Base-by-base conservation (phyloP, 768 basidiomycete genomes). In the Melanogaster broomeanus region DNA sequence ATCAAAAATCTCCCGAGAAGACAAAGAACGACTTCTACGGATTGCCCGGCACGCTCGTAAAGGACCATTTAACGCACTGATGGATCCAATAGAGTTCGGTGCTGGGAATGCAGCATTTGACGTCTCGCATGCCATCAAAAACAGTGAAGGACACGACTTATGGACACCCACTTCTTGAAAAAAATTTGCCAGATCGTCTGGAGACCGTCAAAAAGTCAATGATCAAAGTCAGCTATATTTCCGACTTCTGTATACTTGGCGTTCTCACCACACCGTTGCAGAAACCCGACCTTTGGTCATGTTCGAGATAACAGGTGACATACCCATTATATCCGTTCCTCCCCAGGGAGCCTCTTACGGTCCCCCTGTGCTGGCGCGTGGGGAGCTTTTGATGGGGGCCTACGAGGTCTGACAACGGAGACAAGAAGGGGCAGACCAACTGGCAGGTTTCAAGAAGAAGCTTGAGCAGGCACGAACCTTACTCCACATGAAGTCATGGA, bases 271-370 rank as follows among this genome's bases (percentile, higher is more conserved):
- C 40, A 10, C 31, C 19, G 27, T n/a, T 51, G 21, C 51, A 87
- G 83, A 72, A 79, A 38, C 85, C 86, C 6, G 58, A 71, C 0
- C 65, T 74, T n/a, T 3, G 62, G 64, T 10, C 75, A 79, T 48
- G 77, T 78, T 0, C 77, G 80, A 35, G 61, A 80, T 19, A 49
- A 67, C 19, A 91, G 90, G 90, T 52, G 74, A 79, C 9, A 57
- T 88, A 0, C 82, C 87, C 1, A 86, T 90, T 1, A 79, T 93
- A 1, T 60, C 73, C 1, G 71, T 83, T 4, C 94, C 94, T 0
- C 90, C 90, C 57, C 83, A 82, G 27, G 94, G 94, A 18, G 80
- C 87, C 3, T 94, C 92, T 16, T 98, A 98, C 65, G 96, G 96
- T 64, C 94, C 94, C 0, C 83, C 84, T 0, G 82, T 79, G 1